Evolutionary conservation across 2,329 filamentous ascomycete genomes (phyloP).

Genomic region (Diaporthe ilicicola): DNA sequence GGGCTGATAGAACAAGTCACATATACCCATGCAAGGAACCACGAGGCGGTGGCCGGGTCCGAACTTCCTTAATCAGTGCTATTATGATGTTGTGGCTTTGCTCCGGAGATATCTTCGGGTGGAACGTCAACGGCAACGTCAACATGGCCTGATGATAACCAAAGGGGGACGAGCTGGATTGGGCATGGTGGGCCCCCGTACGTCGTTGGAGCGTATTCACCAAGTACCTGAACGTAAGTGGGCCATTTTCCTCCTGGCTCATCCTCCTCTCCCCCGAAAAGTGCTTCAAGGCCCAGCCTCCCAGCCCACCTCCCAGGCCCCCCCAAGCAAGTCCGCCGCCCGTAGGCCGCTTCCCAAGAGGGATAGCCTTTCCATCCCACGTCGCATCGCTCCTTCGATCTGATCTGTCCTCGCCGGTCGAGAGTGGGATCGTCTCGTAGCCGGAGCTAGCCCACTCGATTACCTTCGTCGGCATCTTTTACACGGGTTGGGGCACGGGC

Average conservation of each 20-base stretch:
- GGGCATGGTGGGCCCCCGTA: not conserved
- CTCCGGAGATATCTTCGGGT: slow-evolving; percentile 12
- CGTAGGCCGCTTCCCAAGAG: slow-evolving; percentile 13
- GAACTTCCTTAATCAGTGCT: slow-evolving; percentile 7
- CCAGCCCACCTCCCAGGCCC: no score
- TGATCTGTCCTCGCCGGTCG: slow-evolving; percentile 18
- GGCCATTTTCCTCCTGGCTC: not conserved
- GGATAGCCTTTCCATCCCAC: slow-evolving; percentile 21
- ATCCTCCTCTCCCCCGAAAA: not conserved
- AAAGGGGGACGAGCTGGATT: not conserved
- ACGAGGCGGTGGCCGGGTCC: slow-evolving; percentile 7
- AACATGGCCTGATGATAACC: slow-evolving; percentile 20
- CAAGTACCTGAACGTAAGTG: no score
- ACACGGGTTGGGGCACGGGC: slow-evolving; percentile 9
- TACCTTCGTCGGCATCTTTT: slow-evolving; percentile 16
- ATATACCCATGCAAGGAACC: slow-evolving; percentile 19
- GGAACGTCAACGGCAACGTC: slow-evolving; percentile 17
- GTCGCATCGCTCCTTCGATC: slow-evolving; percentile 19
- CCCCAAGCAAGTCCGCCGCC: not conserved
- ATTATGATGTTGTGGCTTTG: slow-evolving; percentile 1
- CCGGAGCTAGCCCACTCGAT: slow-evolving; percentile 5
- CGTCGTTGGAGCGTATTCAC: not conserved
- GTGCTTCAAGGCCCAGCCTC: not conserved
- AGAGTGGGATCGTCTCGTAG: slow-evolving; percentile 17
- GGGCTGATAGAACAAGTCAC: slow-evolving; percentile 8